Base-by-base conservation (phyloP, 2,329 filamentous ascomycete genomes). In the Coniochaeta pulveracea region DNA sequence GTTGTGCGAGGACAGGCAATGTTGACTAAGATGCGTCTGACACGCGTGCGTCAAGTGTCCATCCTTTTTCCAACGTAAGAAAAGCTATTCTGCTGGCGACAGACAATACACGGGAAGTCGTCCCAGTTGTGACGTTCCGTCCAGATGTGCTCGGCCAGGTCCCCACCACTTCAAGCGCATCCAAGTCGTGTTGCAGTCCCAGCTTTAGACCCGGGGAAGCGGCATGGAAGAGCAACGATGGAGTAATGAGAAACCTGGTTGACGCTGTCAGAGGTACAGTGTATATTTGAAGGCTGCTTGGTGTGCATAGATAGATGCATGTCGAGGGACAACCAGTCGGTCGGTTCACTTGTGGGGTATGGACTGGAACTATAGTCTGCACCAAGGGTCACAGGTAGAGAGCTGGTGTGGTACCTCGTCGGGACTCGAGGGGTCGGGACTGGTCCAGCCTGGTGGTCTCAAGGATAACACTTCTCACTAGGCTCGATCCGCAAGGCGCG, bases 281-380 rank as follows among this genome's bases (percentile, higher is more conserved):
- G 16, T 15, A 19, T 31, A 31, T 31, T 31, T 31, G 16, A 29
- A 31, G 27, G 27, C 16, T 19, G 16, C 7, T 29, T 8, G 27
- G 21, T 8, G 10, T 19, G 28, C 28, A 19, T 17, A 31, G 28
- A n/a, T n/a, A n/a, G n/a, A n/a, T n/a, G n/a, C n/a, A n/a, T n/a
- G n/a, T n/a, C n/a, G n/a, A n/a, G 11, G 28, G 18, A 31, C 3
- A 21, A 31, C 28, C 28, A 22, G 28, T 12, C 28, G 15, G 28
- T 31, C 28, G 28, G 28, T 21, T 31, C 19, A 31, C 7, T 17
- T 17, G 19, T 17, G 28, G n/a, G 27, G 21, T n/a, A 29, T 23
- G 21, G 27, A n/a, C n/a, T n/a, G n/a, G n/a, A n/a, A n/a, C n/a
- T n/a, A n/a, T n/a, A n/a, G n/a, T n/a, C n/a, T n/a, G n/a, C n/a